Conservation (phyloP, 2,329 filamentous ascomycete genomes). For the Hypoxylon sp. region DNA sequence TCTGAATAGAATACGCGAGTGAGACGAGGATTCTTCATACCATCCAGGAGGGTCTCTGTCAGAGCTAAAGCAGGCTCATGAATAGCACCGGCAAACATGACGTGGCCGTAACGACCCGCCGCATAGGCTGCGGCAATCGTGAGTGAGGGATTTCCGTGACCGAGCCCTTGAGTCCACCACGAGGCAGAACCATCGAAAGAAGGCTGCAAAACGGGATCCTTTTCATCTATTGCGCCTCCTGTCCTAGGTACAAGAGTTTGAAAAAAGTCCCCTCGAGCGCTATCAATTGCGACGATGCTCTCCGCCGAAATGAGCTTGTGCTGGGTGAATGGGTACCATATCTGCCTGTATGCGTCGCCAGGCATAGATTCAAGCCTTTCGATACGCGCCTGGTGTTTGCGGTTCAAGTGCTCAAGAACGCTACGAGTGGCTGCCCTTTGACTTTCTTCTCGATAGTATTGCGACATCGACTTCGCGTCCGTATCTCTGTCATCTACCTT, state of each 20-base stretch:
- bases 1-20: constrained; percentile 84
- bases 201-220: constrained; percentile 64
- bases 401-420: constrained; percentile 65
- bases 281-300: constrained; percentile 81
- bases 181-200: constrained; percentile 88
- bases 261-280: constrained; percentile 83
- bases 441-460: constrained; percentile 71
- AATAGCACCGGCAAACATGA: constrained; percentile 87
- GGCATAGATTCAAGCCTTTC: constrained; percentile 71
- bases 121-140: constrained; percentile 83
- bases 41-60: constrained; percentile 72
- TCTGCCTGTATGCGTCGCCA: constrained; percentile 74
- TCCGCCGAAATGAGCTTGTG: constrained; percentile 72
- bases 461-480: constrained; percentile 67
- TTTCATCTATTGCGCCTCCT: background rate
- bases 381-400: constrained; percentile 68
- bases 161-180: constrained; percentile 92
- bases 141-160: constrained; percentile 79
- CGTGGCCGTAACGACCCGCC: constrained; percentile 85
- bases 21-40: constrained; percentile 73
- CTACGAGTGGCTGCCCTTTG: constrained; percentile 55
- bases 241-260: constrained; percentile 62
- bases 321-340: constrained; percentile 92
- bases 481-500: constrained; percentile 56
- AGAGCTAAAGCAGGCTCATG: constrained; percentile 81